Evolutionary conservation across 495 filamentous ascomycete species (phyloP).

Genomic region (Penicillium riverlandense): DNA sequence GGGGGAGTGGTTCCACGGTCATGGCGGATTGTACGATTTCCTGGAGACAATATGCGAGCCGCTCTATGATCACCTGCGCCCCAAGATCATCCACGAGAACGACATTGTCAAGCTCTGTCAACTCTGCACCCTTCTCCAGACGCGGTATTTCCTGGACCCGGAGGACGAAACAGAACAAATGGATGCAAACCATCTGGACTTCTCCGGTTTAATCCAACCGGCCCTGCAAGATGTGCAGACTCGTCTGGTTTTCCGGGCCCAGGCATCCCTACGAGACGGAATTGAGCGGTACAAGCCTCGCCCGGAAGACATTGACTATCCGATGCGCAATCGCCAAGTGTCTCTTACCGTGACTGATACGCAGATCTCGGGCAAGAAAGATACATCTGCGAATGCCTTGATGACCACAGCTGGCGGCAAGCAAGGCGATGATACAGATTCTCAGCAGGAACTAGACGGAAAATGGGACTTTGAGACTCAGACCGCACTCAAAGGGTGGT

Average conservation of each 20-base stretch:
- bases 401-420: constrained; percentile 35
- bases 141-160: constrained; percentile 68
- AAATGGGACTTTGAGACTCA: constrained; percentile 49
- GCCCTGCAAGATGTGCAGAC: constrained; percentile 70
- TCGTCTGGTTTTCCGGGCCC: constrained; percentile 62
- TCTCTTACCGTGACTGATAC: constrained; percentile 42
- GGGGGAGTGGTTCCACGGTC: constrained; percentile 67
- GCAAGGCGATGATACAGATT: constrained; percentile 44
- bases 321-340: constrained; percentile 40
- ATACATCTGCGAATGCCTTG: constrained; percentile 30
- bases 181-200: constrained; percentile 55
- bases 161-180: constrained; percentile 59
- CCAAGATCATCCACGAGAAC: constrained; percentile 63
- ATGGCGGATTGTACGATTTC: constrained; percentile 63
- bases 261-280: constrained; percentile 59
- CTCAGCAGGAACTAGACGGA: constrained; percentile 33
- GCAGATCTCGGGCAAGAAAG: constrained; percentile 40
- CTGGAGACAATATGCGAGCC: constrained; percentile 68
- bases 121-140: constrained; percentile 72
- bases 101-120: constrained; percentile 72
- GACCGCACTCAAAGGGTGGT: constrained; percentile 45
- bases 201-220: constrained; percentile 57
- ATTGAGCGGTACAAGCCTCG: constrained; percentile 65
- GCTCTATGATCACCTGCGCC: constrained; percentile 64
- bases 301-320: constrained; percentile 63